Evolutionary conservation across 2,329 filamentous ascomycete species (phyloP).

Genomic region (Bipolaris sorokiniana): DNA sequence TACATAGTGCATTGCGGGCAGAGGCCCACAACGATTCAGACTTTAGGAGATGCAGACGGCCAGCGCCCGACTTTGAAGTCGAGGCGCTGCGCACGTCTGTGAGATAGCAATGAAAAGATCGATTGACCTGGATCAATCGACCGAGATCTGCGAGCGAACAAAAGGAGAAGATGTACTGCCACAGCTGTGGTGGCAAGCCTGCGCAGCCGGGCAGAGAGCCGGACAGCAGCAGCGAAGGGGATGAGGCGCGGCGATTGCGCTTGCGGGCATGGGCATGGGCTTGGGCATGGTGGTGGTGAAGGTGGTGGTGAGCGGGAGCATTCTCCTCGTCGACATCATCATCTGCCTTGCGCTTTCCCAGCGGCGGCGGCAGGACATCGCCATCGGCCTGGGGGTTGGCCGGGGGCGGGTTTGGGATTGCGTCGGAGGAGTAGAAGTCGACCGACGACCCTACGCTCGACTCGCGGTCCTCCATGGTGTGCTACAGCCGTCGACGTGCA

Average conservation of each 20-base stretch:
- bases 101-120: constrained; percentile 63
- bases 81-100: constrained; percentile 45
- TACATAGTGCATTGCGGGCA: constrained; percentile 69
- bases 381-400: constrained; percentile 19
- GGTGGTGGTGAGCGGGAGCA: constrained; percentile 10
- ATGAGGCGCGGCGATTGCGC: constrained; percentile 35
- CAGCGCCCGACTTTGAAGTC: constrained; percentile 37
- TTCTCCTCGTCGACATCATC: constrained; percentile 6
- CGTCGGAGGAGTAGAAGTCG: constrained; percentile 46
- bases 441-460: constrained; percentile 44
- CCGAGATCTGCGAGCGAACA: constrained; percentile 68
- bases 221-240: constrained; percentile 19
- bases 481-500: constrained; percentile 21
- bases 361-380: constrained; percentile 4
- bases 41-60: constrained; percentile 53
- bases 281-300: constrained; percentile 8
- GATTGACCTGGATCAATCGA: constrained; percentile 70
- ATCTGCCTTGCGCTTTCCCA: constrained; percentile 47
- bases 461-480: constrained; percentile 43
- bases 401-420: constrained; percentile 17
- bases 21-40: constrained; percentile 74
- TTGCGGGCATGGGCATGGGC: constrained; percentile 36
- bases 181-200: constrained; percentile 66
- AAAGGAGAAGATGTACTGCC: constrained; percentile 73
- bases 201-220: constrained; percentile 36